A percentile compares a stretch with the other conserved stretches of the same genome.
phyloP scores from a whole-genome alignment of 257 asterid genomes.

The Solanum paucissectum region DNA sequence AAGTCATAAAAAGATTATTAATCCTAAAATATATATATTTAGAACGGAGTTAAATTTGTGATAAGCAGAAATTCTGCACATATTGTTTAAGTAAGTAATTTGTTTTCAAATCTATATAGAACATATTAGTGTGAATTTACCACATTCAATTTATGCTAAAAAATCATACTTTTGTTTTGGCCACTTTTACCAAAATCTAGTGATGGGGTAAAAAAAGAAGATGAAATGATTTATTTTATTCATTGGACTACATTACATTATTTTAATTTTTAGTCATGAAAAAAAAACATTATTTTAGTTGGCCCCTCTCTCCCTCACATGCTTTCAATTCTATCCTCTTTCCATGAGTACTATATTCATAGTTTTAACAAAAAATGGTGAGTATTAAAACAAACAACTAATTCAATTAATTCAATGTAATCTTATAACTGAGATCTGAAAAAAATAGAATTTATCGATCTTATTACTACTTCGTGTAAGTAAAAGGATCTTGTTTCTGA shows the following conservation, averaged over 20 bases:
- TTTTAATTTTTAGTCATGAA: not conserved
- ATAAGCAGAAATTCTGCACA: not conserved
- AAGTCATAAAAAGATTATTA: not conserved
- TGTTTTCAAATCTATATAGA: not conserved
- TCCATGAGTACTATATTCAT: not conserved
- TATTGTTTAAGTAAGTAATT: not conserved
- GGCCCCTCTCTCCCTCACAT: not conserved
- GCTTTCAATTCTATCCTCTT: not conserved
- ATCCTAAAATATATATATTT: not conserved
- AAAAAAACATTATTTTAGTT: not conserved
- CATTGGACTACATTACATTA: not conserved
- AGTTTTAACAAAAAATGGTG: not conserved
- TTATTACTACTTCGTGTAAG: too few relatives aligned
- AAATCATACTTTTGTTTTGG: too few relatives aligned
- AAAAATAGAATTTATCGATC: too few relatives aligned
- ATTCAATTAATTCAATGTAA: too few relatives aligned
- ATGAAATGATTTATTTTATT: not conserved
- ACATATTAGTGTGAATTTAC: not conserved
- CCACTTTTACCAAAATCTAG: not conserved
- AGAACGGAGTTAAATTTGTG: not conserved
- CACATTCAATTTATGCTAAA: not conserved
- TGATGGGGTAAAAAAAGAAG: not conserved
- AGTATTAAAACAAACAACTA: not conserved
- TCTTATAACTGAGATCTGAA: too few relatives aligned
- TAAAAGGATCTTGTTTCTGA: accelerated